A percentile compares a stretch with the other conserved stretches of the same genome.
phyloP scores from a whole-genome alignment of 2,329 filamentous ascomycete species.

The Penicillium sp. region DNA sequence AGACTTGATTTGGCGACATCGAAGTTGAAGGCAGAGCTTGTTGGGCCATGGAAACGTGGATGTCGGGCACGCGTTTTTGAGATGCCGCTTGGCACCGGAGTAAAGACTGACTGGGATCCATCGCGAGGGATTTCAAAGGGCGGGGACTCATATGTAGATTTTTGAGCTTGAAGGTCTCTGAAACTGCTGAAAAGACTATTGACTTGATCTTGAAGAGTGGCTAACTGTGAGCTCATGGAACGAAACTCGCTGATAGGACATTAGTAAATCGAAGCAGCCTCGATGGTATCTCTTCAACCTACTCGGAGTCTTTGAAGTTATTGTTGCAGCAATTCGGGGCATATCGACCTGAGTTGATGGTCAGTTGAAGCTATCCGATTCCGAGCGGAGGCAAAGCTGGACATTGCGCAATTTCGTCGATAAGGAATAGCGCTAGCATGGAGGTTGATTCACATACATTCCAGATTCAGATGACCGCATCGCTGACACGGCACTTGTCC shows the following conservation, averaged over 20 bases:
- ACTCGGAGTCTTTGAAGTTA: constrained; percentile 86
- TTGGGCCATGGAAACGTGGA: constrained; percentile 76
- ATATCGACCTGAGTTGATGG: constrained; percentile 51
- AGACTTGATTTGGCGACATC: constrained; percentile 84
- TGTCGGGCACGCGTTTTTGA: constrained; percentile 54
- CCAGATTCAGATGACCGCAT: constrained; percentile 62
- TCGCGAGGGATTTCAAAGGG: constrained; percentile 39
- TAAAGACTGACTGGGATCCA: constrained; percentile 39
- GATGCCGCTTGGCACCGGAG: constrained; percentile 39
- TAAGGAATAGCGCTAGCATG: not conserved
- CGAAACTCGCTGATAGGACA: constrained; percentile 65
- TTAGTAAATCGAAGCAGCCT: constrained; percentile 2
- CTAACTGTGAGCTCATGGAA: constrained; percentile 72
- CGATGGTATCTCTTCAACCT: constrained; percentile 21
- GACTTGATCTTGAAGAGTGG: constrained; percentile 78
- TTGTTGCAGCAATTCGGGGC: constrained; percentile 67
- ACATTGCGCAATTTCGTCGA: not conserved
- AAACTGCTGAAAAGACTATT: constrained; percentile 71
- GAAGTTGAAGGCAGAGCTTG: constrained; percentile 79
- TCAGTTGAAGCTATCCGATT: constrained; percentile 1
- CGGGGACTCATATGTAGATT: constrained; percentile 33
- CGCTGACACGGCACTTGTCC: constrained; percentile 64
- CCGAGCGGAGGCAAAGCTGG: not conserved
- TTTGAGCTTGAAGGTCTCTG: constrained; percentile 60
- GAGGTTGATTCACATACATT: constrained; percentile 43